Evolutionary conservation across 192 early-diverging fungal genomes (phyloP).

Genomic region (Coemansia sp.): DNA sequence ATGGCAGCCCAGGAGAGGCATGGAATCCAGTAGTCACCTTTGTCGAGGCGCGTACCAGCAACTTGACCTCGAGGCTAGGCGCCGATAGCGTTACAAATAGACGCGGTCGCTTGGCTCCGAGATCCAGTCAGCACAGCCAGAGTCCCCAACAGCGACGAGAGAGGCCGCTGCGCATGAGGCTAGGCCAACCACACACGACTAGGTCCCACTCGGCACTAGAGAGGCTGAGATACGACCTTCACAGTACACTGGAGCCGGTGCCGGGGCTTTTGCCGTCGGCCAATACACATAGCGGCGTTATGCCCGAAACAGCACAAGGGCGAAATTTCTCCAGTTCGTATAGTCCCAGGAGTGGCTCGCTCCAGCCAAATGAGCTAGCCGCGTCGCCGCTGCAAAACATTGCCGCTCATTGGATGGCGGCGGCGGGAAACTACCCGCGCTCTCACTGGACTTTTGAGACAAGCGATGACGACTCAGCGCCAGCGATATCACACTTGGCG

Average conservation of each 20-base stretch:
- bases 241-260: background rate
- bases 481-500: background rate
- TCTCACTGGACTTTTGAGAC: background rate
- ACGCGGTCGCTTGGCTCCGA: background rate
- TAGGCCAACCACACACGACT: background rate
- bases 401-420: conserved; percentile 10
- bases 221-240: conserved; percentile 7
- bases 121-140: background rate
- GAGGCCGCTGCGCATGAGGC: background rate
- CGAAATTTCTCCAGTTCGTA: background rate
- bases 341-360: conserved; percentile 1
- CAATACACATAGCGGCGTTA: background rate
- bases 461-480: background rate
- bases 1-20: conserved; percentile 12
- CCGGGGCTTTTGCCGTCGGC: background rate
- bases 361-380: conserved; percentile 5
- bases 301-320: background rate
- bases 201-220: conserved; percentile 16
- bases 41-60: conserved; percentile 14
- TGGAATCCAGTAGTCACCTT: conserved; percentile 42
- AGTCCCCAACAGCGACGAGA: background rate
- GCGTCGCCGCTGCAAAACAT: conserved; percentile 1
- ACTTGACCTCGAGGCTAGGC: background rate
- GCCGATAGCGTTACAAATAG: background rate
- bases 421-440: background rate